These are phyloP conservation scores for Climacium dendroides DNA, from an alignment of 225 moss, liverwort and hornwort genomes.

Conservation along the genomic window DNA sequence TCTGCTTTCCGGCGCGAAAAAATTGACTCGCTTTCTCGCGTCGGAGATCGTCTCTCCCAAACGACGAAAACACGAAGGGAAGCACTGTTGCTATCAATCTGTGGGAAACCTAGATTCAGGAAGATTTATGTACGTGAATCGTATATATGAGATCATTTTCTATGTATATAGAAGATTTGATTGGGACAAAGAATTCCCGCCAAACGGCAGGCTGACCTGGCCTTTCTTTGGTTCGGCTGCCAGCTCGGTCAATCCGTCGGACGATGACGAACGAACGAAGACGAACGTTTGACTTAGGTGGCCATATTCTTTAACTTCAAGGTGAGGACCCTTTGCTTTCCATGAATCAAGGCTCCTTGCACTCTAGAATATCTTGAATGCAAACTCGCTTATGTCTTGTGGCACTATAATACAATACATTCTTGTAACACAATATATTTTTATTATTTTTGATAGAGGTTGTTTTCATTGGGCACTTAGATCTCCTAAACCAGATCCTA, in stretches of 20 bases:
- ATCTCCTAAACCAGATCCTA: no score
- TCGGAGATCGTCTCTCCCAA: neutral
- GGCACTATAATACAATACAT: neutral
- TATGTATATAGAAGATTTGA: fast-evolving
- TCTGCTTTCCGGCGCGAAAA: neutral
- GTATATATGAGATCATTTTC: fast-evolving
- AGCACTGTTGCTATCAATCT: neutral
- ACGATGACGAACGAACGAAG: neutral
- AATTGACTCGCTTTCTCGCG: neutral
- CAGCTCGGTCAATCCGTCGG: neutral
- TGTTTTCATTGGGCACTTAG: no score
- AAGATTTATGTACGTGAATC: fast-evolving
- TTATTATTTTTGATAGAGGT: no score
- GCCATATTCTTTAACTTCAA: neutral
- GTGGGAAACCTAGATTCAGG: neutral
- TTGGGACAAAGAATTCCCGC: neutral
- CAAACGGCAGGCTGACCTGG: slow-evolving; percentile 1
- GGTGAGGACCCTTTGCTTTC: neutral
- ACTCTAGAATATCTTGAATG: neutral
- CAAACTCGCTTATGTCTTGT: neutral
- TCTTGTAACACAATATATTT: neutral
- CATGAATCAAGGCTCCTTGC: neutral
- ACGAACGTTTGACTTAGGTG: neutral
- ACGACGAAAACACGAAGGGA: neutral
- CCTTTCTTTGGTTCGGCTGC: neutral